Conservation (phyloP, 2,329 filamentous ascomycete genomes). For the Amesomyces nigricolor region DNA sequence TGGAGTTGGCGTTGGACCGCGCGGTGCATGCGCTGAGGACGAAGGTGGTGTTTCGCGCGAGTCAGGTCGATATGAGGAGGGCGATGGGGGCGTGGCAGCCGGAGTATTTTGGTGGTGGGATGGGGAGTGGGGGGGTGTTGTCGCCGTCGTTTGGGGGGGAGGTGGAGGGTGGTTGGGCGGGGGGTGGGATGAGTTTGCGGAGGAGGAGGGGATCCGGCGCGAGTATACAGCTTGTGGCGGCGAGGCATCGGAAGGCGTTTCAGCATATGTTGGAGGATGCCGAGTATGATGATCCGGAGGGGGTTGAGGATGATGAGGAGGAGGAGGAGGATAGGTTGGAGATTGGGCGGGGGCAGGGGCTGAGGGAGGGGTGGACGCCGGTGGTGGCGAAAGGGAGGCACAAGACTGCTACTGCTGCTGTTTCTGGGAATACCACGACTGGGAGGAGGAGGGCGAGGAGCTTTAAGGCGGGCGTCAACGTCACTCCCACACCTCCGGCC, state of each 20-base stretch:
- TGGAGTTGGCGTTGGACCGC: constrained; percentile 77
- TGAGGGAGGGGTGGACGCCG: neutral
- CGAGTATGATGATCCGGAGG: constrained; percentile 26
- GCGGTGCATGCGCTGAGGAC: constrained; percentile 65
- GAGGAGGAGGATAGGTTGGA: constrained; percentile 9
- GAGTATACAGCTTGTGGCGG: constrained; percentile 39
- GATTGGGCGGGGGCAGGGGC: constrained; percentile 7
- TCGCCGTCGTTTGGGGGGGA: no score
- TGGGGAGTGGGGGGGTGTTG: constrained; percentile 6
- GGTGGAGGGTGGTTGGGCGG: neutral
- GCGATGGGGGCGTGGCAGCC: constrained; percentile 1
- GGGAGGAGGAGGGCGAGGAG: no score
- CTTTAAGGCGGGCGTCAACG: no score
- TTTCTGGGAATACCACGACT: no score
- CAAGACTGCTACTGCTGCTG: no score
- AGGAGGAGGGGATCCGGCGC: constrained; percentile 47
- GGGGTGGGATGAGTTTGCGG: constrained; percentile 29
- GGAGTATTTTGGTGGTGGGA: constrained; percentile 27
- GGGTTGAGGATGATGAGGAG: constrained; percentile 15
- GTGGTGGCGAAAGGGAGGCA: constrained; percentile 6
- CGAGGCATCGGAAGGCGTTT: constrained; percentile 32
- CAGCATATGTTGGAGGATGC: constrained; percentile 28
- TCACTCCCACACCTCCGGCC: no score
- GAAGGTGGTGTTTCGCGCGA: constrained; percentile 62
- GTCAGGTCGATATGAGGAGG: constrained; percentile 54